A percentile compares a stretch with the other conserved stretches of the same genome.
Conservation (phyloP, 1,139 yeast genomes). For the Neolecta irregularis region DNA sequence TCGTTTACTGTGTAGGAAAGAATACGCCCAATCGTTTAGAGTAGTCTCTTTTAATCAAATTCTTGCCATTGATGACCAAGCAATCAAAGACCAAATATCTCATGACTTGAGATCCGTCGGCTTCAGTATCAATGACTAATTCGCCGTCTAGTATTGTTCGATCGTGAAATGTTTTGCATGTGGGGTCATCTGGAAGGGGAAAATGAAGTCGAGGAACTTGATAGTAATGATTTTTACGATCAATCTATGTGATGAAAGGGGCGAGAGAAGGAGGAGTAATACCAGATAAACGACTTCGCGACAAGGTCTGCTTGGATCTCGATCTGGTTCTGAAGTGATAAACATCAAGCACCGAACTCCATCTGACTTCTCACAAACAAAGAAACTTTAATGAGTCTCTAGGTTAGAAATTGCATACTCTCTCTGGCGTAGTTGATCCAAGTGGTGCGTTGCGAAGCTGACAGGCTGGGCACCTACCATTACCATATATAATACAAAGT, state of each 20-base stretch:
- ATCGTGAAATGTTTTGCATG: constrained; percentile 47
- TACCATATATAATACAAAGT: constrained; percentile 15
- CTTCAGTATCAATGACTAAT: constrained; percentile 43
- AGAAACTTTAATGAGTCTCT: constrained; percentile 30
- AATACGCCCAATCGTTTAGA: constrained; percentile 62
- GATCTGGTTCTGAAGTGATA: constrained; percentile 41
- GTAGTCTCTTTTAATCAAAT: constrained; percentile 51
- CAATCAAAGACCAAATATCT: constrained; percentile 85
- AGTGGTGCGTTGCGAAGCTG: constrained; percentile 63
- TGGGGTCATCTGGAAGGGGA: constrained; percentile 39
- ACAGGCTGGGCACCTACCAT: constrained; percentile 95
- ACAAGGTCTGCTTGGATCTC: constrained; percentile 33
- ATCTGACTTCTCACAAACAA: constrained; percentile 91
- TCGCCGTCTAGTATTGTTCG: constrained; percentile 92
- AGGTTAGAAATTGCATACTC: constrained; percentile 26
- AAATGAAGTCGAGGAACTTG: constrained; percentile 64
- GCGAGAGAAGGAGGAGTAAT: not conserved
- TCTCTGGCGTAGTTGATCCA: constrained; percentile 40
- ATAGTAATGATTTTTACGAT: constrained; percentile 75
- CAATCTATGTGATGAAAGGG: constrained; percentile 28
- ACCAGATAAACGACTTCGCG: constrained; percentile 37
- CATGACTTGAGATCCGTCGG: constrained; percentile 41
- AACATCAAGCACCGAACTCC: constrained; percentile 76
- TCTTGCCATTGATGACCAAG: constrained; percentile 62
- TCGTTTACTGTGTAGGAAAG: not conserved